Percentiles rank a stretch among this genome's conserved stretches.
These are phyloP conservation scores for Quercus lobata DNA, from an alignment of 331 rosid genomes.

Conservation along the genomic window DNA sequence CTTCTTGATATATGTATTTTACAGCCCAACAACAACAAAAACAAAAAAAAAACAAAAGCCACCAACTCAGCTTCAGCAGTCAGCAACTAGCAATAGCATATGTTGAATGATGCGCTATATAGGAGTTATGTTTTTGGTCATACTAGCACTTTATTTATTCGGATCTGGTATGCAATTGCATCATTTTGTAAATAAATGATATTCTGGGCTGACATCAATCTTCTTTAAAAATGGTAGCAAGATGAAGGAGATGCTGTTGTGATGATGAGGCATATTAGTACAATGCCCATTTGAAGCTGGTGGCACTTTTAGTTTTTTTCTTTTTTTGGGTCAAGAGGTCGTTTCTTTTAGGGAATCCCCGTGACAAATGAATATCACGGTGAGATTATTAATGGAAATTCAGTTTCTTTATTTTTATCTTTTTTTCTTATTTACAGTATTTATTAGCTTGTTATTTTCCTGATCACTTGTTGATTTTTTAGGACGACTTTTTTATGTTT, in stretches of 20 bases:
- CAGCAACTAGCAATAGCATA: constrained; percentile 3
- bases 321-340: constrained; percentile 5
- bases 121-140: constrained; percentile 22
- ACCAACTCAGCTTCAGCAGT: not conserved
- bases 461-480: not conserved
- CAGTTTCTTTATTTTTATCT: constrained; percentile 1
- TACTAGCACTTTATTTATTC: constrained; percentile 11
- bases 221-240: not conserved
- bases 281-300: constrained; percentile 22
- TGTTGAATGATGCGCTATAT: constrained; percentile 31
- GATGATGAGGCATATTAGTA: constrained; percentile 1
- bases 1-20: constrained; percentile 32
- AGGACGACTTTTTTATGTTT: not conserved
- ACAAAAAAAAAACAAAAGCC: not conserved
- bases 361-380: constrained; percentile 51
- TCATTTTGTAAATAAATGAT: constrained; percentile 28
- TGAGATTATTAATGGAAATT: constrained; percentile 52
- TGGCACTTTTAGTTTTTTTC: constrained; percentile 16
- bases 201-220: not conserved
- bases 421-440: not conserved
- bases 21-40: not conserved
- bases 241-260: not conserved
- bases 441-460: not conserved
- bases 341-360: constrained; percentile 54
- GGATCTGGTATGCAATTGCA: constrained; percentile 25